A percentile compares a stretch with the other conserved stretches of the same genome.
Evolutionary conservation across 192 early-diverging fungal genomes (phyloP).

Genomic region (Podila epicladia): DNA sequence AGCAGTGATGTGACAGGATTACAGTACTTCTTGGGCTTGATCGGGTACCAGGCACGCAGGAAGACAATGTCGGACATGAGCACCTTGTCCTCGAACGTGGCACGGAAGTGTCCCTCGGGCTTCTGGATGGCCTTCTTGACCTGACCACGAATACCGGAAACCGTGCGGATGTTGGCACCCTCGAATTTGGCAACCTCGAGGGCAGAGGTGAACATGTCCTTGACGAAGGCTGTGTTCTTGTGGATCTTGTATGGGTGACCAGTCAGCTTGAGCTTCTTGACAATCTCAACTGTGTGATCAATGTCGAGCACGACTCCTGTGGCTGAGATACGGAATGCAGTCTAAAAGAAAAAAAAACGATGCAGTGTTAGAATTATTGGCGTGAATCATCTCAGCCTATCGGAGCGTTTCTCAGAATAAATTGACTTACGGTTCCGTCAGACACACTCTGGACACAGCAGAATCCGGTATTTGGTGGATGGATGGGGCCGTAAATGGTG

Average conservation of each 20-base stretch:
- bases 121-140: constrained; percentile 93
- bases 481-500: constrained; percentile 93
- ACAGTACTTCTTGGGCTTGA: constrained; percentile 96
- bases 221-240: constrained; percentile 97
- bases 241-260: constrained; percentile 94
- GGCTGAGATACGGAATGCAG: constrained; percentile 92
- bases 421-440: constrained; percentile 54
- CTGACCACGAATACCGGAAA: constrained; percentile 97
- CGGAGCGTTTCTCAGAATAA: constrained; percentile 9
- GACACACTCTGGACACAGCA: constrained; percentile 88
- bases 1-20: constrained; percentile 97
- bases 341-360: constrained; percentile 16
- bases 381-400: too few relatives aligned
- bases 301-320: constrained; percentile 97
- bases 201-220: constrained; percentile 97
- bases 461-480: constrained; percentile 96
- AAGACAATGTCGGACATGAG: constrained; percentile 97
- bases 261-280: constrained; percentile 99
- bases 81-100: constrained; percentile 98
- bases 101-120: constrained; percentile 92
- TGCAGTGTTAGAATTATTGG: background rate
- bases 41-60: constrained; percentile 95
- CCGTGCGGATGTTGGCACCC: constrained; percentile 95
- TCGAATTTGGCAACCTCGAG: constrained; percentile 99
- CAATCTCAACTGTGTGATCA: constrained; percentile 91